Evolutionary conservation across 2,329 filamentous ascomycete genomes (phyloP).

Genomic region (Colletotrichum godetiae): DNA sequence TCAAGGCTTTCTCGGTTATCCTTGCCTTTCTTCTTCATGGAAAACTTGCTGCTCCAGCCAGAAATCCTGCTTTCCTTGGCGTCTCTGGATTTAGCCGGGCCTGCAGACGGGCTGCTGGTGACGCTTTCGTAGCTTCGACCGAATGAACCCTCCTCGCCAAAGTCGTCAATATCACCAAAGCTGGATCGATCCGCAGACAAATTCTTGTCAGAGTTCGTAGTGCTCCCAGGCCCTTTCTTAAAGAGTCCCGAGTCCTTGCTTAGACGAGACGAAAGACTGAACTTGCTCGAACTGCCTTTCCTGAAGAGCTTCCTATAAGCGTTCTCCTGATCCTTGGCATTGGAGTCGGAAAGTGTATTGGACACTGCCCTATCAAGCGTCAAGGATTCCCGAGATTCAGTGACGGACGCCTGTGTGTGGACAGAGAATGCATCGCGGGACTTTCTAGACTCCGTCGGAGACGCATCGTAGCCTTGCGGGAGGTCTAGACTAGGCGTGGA

Average conservation of each 20-base stretch:
- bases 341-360: conserved; percentile 67
- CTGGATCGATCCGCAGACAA: conserved; percentile 66
- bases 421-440: conserved; percentile 69
- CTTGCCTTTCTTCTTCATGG: conserved; percentile 70
- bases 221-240: conserved; percentile 70
- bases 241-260: conserved; percentile 66
- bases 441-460: conserved; percentile 63
- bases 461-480: conserved; percentile 55
- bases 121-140: conserved; percentile 68
- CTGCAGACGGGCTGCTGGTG: conserved; percentile 67
- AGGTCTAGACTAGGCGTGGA: conserved; percentile 53
- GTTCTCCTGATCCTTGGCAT: conserved; percentile 64
- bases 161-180: conserved; percentile 66
- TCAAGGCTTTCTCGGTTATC: conserved; percentile 67
- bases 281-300: conserved; percentile 75
- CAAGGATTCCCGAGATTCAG: conserved; percentile 70
- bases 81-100: conserved; percentile 59
- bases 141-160: conserved; percentile 58
- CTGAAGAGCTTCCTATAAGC: conserved; percentile 71
- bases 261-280: conserved; percentile 68
- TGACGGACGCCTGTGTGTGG: conserved; percentile 65
- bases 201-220: conserved; percentile 68
- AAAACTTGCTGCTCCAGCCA: conserved; percentile 62
- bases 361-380: conserved; percentile 66
- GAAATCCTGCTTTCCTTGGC: conserved; percentile 61